phyloP scores from a whole-genome alignment of 2,329 filamentous ascomycete species.

The Torrubiella hemipterigena region DNA sequence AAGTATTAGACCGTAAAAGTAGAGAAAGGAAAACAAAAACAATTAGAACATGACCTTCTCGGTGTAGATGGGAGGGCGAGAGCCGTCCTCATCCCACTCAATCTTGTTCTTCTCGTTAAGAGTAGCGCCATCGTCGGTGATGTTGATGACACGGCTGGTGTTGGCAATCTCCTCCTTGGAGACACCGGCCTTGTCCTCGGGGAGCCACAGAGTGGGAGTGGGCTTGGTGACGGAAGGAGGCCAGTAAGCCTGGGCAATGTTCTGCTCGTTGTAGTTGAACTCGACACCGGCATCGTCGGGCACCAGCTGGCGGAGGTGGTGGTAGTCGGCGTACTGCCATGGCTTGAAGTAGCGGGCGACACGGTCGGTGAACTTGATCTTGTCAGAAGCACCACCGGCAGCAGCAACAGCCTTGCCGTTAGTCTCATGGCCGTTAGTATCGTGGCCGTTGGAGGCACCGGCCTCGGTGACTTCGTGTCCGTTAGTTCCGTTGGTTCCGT shows the following conservation, averaged over 20 bases:
- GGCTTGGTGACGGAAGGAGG: conserved; percentile 54
- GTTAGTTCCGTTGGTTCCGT: conserved; percentile 14
- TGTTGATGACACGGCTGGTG: conserved; percentile 53
- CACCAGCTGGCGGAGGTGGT: conserved; percentile 56
- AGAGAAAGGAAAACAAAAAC: conserved; percentile 5
- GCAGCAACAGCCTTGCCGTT: conserved; percentile 10
- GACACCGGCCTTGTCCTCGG: conserved; percentile 56
- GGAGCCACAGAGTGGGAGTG: conserved; percentile 62
- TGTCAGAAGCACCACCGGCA: conserved; percentile 6
- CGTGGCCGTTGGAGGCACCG: conserved; percentile 7
- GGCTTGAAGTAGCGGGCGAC: conserved; percentile 58
- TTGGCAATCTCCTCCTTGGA: conserved; percentile 60
- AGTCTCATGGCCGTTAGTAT: conserved; percentile 10
- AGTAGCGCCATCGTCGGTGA: conserved; percentile 60
- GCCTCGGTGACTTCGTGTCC: conserved; percentile 5
- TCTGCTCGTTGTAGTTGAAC: conserved; percentile 47
- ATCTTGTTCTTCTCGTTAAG: conserved; percentile 52
- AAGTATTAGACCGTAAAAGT: too few relatives aligned
- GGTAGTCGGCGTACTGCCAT: conserved; percentile 63
- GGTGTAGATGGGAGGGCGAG: conserved; percentile 30
- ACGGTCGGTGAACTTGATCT: conserved; percentile 36
- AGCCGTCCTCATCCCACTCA: conserved; percentile 26
- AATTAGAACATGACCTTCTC: conserved; percentile 32
- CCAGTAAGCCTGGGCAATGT: conserved; percentile 57
- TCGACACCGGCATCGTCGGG: conserved; percentile 38